These are phyloP conservation scores for Solanum corneliomulleri DNA, from an alignment of 257 asterid genomes.

Conservation along the genomic window DNA sequence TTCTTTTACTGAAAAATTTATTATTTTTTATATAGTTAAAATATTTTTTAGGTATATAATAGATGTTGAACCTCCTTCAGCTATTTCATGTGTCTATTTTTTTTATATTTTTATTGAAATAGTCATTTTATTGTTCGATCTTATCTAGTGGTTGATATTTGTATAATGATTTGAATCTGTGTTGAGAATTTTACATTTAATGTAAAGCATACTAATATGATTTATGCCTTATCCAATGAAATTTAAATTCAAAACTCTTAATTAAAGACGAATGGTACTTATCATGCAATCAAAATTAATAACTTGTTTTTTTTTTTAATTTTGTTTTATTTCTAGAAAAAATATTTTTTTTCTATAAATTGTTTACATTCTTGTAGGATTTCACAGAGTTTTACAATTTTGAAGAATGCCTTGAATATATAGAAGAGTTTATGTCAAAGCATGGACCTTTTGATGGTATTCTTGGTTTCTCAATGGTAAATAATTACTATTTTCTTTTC, in stretches of 20 bases:
- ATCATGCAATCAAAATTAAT: background rate
- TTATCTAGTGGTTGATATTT: background rate
- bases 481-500: background rate
- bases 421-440: slow-evolving; percentile 20
- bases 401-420: slow-evolving; percentile 18
- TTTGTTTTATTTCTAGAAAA: background rate
- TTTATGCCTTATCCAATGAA: too few species aligned
- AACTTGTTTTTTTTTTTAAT: too few species aligned
- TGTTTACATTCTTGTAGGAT: background rate
- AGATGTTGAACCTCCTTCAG: too few species aligned
- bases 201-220: background rate
- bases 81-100: too few species aligned
- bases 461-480: slow-evolving; percentile 29
- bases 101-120: too few species aligned
- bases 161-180: background rate
- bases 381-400: slow-evolving; percentile 16
- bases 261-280: too few species aligned
- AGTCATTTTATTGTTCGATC: background rate
- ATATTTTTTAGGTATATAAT: too few species aligned
- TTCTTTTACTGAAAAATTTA: too few species aligned
- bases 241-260: too few species aligned
- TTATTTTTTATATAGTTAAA: too few species aligned
- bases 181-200: too few species aligned
- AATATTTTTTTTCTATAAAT: background rate
- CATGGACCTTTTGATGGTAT: slow-evolving; percentile 33